Evolutionary conservation across 768 basidiomycete species (phyloP).

Genomic region (Lactarius akahatsu): DNA sequence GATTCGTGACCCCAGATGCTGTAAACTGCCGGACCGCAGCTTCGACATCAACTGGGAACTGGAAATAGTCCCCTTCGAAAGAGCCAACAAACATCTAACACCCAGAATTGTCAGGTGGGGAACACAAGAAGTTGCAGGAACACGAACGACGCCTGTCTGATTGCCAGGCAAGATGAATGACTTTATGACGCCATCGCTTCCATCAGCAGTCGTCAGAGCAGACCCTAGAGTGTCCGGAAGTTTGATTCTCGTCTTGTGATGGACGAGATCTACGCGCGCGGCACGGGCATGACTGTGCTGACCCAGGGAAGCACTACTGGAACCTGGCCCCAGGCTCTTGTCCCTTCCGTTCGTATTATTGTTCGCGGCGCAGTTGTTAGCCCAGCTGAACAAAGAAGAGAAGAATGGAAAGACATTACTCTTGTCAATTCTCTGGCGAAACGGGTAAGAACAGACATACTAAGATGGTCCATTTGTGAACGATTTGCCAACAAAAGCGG

Average conservation of each 20-base stretch:
- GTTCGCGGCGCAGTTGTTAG: constrained; percentile 55
- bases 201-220: constrained; percentile 44
- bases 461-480: constrained; percentile 54
- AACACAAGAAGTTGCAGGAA: not conserved
- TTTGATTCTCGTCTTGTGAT: constrained; percentile 39
- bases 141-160: constrained; percentile 57
- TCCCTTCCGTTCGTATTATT: constrained; percentile 54
- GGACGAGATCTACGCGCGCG: not conserved
- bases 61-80: constrained; percentile 49
- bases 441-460: constrained; percentile 39
- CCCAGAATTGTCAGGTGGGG: not conserved
- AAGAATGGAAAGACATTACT: not conserved
- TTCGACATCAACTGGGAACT: constrained; percentile 53
- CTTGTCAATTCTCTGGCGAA: constrained; percentile 1
- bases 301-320: not conserved
- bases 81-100: constrained; percentile 60
- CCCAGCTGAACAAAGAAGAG: constrained; percentile 47
- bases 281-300: constrained; percentile 37
- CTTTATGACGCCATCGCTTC: constrained; percentile 53
- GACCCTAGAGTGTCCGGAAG: constrained; percentile 52
- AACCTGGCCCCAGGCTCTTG: constrained; percentile 31
- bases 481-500: constrained; percentile 44
- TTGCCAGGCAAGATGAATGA: constrained; percentile 56
- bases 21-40: constrained; percentile 48
- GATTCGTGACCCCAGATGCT: constrained; percentile 46